Evolutionary conservation across 2,329 filamentous ascomycete species (phyloP), one percentile per base, ranked within the genome.

Genomic region (Botrytis deweyae): DNA sequence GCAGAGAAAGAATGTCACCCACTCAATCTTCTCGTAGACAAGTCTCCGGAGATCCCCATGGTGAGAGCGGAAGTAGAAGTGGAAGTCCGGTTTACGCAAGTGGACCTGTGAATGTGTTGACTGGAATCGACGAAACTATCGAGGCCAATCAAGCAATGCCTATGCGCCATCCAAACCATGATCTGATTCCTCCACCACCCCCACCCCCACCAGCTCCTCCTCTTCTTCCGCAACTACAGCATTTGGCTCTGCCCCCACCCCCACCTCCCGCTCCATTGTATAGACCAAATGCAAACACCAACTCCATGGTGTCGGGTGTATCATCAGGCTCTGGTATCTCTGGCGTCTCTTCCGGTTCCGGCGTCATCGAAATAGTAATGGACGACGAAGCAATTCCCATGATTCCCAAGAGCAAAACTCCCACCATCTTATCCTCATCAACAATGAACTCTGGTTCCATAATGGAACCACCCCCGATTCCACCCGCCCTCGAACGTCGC

Each of bases 361-460:
- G 87, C 7, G 87, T 89, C 78, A 90, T 91, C 76, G 89, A 91
- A 80, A 89, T 91, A 75, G 88, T 91, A 68, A 89, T 90, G 86
- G 89, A 91, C 76, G 77, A 79, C 52, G 78, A 80, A 33, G 76
- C 79, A 40, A 62, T 69, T n/a, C 66, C 44, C 25, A 73, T 63
- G 58, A 70, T 64, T n/a, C 66, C 66, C 7, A 70, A 69, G 20
- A 55, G 58, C 46, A 73, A 69, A 36, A 73, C 64, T 4, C 52
- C 72, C 25, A 70, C 72, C 25, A 36, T 70, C 12, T 29, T 66
- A 49, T 66, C 64, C 18, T 12, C 36, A 22, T 42, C 49, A 10
- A 61, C 71, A 36, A 42, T 63, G 63, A 59, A 52, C n/a, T 44
- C 49, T 16, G 20, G 20, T 12, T 72, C 65, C 22, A 58, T 71